Conservation (phyloP, 257 asterid genomes). For the Forsythia suspensa region DNA sequence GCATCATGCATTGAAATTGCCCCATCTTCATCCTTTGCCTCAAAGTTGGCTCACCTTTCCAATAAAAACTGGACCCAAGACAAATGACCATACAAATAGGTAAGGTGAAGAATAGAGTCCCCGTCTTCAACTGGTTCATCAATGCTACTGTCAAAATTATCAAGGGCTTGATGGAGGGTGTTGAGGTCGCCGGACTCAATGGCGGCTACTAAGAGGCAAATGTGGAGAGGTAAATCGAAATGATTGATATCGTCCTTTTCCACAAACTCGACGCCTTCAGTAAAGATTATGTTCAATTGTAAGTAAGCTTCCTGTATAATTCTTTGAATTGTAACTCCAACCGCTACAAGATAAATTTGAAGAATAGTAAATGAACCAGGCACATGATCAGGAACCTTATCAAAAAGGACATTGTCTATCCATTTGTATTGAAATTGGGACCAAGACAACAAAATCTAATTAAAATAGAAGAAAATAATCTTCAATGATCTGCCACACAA, state of each 20-base stretch:
- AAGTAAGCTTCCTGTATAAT: too few relatives aligned
- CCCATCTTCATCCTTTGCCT: constrained; percentile 31
- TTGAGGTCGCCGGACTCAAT: constrained; percentile 64
- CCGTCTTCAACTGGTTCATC: constrained; percentile 91
- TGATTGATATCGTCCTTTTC: constrained; percentile 45
- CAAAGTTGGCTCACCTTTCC: constrained; percentile 60
- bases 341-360: too few relatives aligned
- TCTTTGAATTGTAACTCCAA: too few relatives aligned
- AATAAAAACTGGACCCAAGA: constrained; percentile 83
- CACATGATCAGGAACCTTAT: too few relatives aligned
- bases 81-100: constrained; percentile 85
- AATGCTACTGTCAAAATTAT: constrained; percentile 63
- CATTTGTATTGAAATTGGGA: too few relatives aligned
- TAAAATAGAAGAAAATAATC: too few relatives aligned
- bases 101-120: constrained; percentile 86
- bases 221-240: constrained; percentile 63
- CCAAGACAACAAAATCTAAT: too few relatives aligned
- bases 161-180: constrained; percentile 76
- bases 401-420: too few relatives aligned
- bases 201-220: constrained; percentile 73
- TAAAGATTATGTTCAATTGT: too few relatives aligned
- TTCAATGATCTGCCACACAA: too few relatives aligned
- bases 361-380: too few relatives aligned
- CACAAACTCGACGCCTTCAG: constrained; percentile 43
- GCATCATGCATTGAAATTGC: constrained; percentile 87